A percentile compares a stretch with the other conserved stretches of the same genome.
Conservation (phyloP, 2,329 filamentous ascomycete genomes). For the Rugonectria rugulosa region DNA sequence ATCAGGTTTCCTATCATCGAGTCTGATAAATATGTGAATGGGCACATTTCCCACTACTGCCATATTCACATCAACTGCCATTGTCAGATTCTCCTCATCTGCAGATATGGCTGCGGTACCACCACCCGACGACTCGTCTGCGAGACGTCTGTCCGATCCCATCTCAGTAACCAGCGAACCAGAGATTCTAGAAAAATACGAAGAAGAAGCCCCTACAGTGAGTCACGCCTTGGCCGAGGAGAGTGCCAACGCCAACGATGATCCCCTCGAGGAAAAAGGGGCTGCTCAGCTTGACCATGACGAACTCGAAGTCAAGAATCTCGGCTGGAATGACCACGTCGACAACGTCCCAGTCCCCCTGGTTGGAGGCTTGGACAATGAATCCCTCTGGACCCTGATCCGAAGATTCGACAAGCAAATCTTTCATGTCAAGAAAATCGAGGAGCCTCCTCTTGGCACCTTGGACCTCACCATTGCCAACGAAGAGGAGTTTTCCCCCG, state of each 20-base stretch:
- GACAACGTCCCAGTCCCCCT: background rate
- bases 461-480: conserved; percentile 83
- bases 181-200: conserved; percentile 38
- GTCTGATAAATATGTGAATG: background rate
- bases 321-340: background rate
- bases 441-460: background rate
- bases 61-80: background rate
- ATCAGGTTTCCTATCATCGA: background rate
- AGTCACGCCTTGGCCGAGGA: conserved; percentile 49
- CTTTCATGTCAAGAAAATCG: conserved; percentile 9
- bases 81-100: background rate
- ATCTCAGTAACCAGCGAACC: conserved; percentile 38
- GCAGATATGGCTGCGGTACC: background rate
- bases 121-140: conserved; percentile 15
- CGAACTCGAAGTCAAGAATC: conserved; percentile 60
- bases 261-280: conserved; percentile 51
- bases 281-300: conserved; percentile 55
- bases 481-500: conserved; percentile 84
- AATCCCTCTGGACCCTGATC: conserved; percentile 9
- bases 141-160: conserved; percentile 26
- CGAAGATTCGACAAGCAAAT: conserved; percentile 10
- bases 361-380: conserved; percentile 3
- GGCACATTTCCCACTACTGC: too few species aligned
- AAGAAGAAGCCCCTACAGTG: conserved; percentile 43
- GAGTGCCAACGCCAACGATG: conserved; percentile 40